Base-by-base conservation (phyloP, 257 asterid genomes). In the Fraxinus quadrangulata region DNA sequence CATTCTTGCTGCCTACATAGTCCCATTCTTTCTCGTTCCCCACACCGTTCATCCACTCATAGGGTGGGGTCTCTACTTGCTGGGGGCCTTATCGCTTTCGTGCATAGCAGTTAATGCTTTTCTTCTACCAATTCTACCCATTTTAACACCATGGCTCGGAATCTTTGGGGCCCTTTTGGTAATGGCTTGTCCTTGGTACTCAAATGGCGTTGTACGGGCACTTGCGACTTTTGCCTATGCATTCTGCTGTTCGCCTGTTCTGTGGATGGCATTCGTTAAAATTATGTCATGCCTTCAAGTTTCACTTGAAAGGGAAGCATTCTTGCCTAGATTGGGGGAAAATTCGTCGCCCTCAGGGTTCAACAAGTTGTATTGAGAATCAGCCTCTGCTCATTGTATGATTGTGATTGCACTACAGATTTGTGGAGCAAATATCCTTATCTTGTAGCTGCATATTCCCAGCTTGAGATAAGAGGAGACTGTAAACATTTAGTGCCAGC, bases 171-270 rank as follows among this genome's bases (percentile, higher is more conserved):
- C 88, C 49, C 97, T 95, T n/a, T 1, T 93, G 68, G 94, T 83
- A 26, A 96, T 93, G 99, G 98, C 94, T 9, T 89, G 68, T 65
- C 98, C 98, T n/a, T 90, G 96, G 92, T 93, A 96, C 85, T 51
- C 83, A 0, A 80, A 90, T 73, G 99, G 99, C 6, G 86, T 96
- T 0, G 86, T 93, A 37, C 86, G 97, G 81, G 99, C 97, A 3
- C 84, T 96, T 6, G 83, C 90, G 0, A 89, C 92, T 1, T 93
- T 93, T 36, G 96, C 63, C 4, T 96, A 93, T 28, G 93, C 97
- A 0, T 96, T 93, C 66, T 92, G 94, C 82, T 82, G 87, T 75
- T 77, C 99, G 0, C 97, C 98, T 0, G 1, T 90, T 30, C 54
- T 92, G 7, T 95, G 92, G 87, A 19, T 71, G 39, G 77, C 97